Base-by-base conservation (phyloP, 257 asterid species). In the Penstemon newberryi region DNA sequence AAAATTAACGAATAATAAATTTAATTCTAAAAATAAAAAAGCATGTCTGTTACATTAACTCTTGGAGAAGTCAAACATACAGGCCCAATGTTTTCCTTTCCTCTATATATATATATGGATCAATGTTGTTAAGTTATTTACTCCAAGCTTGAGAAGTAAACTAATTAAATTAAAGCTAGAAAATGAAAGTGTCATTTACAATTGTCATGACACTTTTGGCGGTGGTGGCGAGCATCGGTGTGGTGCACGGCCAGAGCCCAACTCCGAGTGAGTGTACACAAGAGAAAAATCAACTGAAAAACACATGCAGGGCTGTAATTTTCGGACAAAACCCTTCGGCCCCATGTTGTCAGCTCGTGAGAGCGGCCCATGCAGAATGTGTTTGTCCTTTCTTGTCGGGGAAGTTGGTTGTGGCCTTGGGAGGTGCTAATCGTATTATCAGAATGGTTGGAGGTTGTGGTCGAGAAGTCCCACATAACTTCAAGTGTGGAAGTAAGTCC, bases 401-500 rank as follows among this genome's bases (percentile, higher is more conserved):
- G 7, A 70, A 70, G 66, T 9, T 70, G 54, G 61, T 70, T 4
- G 67, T 67, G 8, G 60, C 53, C 5, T 5, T 70, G 4, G 74
- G 74, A 40, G 74, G 74, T 8, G 61, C 5, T 0, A 38, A 6
- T 7, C 74, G 74, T 70, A 2, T 33, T 49, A 18, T 70, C 5
- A 7, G 19, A 47, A 42, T 70, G 33, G 18, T 60, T 9, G 15
- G 38, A 5, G 5, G 58, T 42, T 70, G 74, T 8, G 61, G 74
- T 33, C 37, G 67, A 40, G 6, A 7, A 3, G 36, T 69, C 11
- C 73, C 73, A 3, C 41, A 9, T 4, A 46, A 59, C 56, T 69
- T 58, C 13, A 70, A 59, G 60, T 70, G 74, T 50, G 74, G 74
- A 59, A 70, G 74, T 70, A 8, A 70, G 74, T 41, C 0, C 62